These are phyloP conservation scores for Sarocladium kiliense DNA, from an alignment of 2,329 filamentous ascomycete genomes.

Conservation along the genomic window DNA sequence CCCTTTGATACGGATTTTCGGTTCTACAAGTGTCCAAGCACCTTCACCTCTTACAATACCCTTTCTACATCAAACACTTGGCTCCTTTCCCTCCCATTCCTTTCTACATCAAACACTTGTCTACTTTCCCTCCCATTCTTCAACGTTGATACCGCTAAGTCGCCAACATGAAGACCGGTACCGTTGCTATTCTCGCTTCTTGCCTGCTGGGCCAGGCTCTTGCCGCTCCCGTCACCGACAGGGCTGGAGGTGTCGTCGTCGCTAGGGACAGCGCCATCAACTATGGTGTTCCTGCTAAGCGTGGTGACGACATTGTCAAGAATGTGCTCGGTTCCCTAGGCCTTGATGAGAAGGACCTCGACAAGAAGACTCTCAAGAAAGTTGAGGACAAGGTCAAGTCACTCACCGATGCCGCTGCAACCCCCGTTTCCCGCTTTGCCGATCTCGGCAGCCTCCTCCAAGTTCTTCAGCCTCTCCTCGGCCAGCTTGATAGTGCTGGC, in stretches of 20 bases:
- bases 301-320: background rate
- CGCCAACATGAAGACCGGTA: constrained; percentile 8
- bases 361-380: background rate
- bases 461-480: background rate
- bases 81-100: background rate
- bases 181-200: constrained; percentile 4
- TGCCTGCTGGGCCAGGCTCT: constrained; percentile 7
- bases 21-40: constrained; percentile 1
- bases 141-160: background rate
- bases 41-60: background rate
- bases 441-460: background rate
- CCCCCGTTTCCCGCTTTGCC: background rate
- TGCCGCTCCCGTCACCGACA: background rate
- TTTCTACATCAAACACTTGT: background rate
- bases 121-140: background rate
- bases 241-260: background rate
- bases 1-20: background rate
- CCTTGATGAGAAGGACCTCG: background rate
- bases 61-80: background rate
- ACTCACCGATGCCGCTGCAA: background rate
- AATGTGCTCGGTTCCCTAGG: background rate
- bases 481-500: background rate
- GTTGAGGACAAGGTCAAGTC: background rate
- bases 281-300: background rate
- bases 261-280: background rate